Evolutionary conservation across 192 early-diverging fungal genomes (phyloP), one percentile per base, ranked within the genome.

Genomic region (Coemansia sp.): DNA sequence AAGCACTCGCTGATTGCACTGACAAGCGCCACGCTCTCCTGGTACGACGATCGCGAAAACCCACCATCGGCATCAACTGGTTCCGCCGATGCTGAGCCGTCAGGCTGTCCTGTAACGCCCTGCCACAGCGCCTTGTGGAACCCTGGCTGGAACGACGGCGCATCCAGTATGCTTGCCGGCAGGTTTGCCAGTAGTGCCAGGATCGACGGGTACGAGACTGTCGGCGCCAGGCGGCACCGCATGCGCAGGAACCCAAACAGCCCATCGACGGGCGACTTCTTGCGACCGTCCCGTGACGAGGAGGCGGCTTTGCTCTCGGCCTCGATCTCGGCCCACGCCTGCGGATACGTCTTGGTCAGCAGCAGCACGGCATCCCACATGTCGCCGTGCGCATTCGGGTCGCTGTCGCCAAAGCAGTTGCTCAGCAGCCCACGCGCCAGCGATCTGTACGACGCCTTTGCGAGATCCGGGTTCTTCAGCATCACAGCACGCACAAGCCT

Each of bases 281-380:
- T 75, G 50, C 68, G 64, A 28, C 64, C 59, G 17, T 29, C 17
- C 30, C 17, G 15, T 9, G 29, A 29, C 7, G 52, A 54, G 1
- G 52, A 54, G 3, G 27, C 17, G 19, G 22, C 14, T 15, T 54
- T 54, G 41, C 36, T 30, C 3, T 41, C 59, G n/a, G 50, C 64
- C 11, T 13, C 27, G 33, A 30, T 13, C 7, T 54, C 52, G 4
- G 36, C 17, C 89, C 89, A 91, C 5, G 81, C 82, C 31, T 84
- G 63, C 3, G 89, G 88, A 42, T 85, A 88, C 31, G 75, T 84
- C 55, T 87, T 91, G 2, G 90, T 92, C 23, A 90, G 76, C 10
- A 93, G 60, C 55, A 97, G 71, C 7, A 97, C 65, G 7, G 96
- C 79, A 60, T 96, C 92, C 94, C 94, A 96, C 68, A 98, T 76